Conservation (phyloP, 768 basidiomycete species). For the Termitomyces titanicus region DNA sequence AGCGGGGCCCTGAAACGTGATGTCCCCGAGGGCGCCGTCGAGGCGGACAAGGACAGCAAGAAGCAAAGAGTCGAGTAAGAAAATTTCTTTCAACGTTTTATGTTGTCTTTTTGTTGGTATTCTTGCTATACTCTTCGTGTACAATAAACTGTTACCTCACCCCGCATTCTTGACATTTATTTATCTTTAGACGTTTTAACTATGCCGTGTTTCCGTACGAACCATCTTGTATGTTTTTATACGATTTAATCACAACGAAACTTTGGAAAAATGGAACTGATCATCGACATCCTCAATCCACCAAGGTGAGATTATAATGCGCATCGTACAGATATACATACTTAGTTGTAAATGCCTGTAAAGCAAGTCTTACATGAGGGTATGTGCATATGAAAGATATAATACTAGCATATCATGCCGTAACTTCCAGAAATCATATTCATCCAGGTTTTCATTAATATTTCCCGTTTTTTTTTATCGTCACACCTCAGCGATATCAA, state of each 20-base stretch:
- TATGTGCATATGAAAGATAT: not conserved
- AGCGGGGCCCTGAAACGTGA: conserved; percentile 15
- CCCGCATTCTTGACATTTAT: not conserved
- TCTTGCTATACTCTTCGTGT: conserved; percentile 1
- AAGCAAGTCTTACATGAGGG: not conserved
- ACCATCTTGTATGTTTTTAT: conserved; percentile 6
- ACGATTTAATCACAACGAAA: not conserved
- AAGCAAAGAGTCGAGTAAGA: conserved; percentile 38
- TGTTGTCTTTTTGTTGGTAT: not conserved
- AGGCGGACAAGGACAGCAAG: conserved; percentile 21
- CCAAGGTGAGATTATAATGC: too few species aligned
- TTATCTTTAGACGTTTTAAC: conserved; percentile 9
- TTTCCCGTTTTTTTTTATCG: not conserved
- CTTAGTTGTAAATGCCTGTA: too few species aligned
- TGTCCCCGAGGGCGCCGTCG: conserved; percentile 1
- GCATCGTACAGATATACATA: not conserved
- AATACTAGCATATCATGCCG: not conserved
- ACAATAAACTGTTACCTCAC: not conserved
- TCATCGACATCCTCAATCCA: not conserved
- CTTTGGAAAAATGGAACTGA: not conserved
- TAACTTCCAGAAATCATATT: not conserved
- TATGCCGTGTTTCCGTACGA: conserved; percentile 1
- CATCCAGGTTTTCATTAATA: not conserved
- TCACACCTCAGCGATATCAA: not conserved
- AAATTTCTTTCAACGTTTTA: not conserved